These are phyloP conservation scores for Mycocentrospora acerina DNA, from an alignment of 2,329 filamentous ascomycete species.

Conservation along the genomic window DNA sequence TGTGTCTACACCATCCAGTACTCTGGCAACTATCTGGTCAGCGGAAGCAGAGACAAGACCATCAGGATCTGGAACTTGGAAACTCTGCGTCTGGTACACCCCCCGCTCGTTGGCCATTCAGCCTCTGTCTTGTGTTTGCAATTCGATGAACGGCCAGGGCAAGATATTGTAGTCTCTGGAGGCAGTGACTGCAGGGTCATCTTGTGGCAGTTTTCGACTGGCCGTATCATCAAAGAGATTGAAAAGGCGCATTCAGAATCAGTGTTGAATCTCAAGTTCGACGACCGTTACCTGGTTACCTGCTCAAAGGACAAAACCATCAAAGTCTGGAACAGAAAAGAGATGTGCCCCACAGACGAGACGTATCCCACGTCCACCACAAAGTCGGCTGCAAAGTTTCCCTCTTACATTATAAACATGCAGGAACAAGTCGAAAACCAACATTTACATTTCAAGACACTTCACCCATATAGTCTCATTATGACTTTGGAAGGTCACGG, in stretches of 20 bases:
- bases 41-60: slow-evolving; percentile 85
- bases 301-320: slow-evolving; percentile 98
- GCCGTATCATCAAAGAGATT: slow-evolving; percentile 75
- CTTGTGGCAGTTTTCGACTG: slow-evolving; percentile 91
- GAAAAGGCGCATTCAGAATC: slow-evolving; percentile 81
- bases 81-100: slow-evolving; percentile 72
- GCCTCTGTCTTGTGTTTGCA: slow-evolving; percentile 94
- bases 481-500: slow-evolving; percentile 79
- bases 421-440: slow-evolving; percentile 38
- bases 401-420: slow-evolving; percentile 58
- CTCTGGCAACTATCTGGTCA: slow-evolving; percentile 81
- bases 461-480: slow-evolving; percentile 73
- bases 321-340: slow-evolving; percentile 86
- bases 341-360: slow-evolving; percentile 43
- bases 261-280: slow-evolving; percentile 90
- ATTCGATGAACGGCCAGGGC: slow-evolving; percentile 82
- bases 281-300: slow-evolving; percentile 87
- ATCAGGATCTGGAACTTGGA: slow-evolving; percentile 89
- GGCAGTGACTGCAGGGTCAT: slow-evolving; percentile 92
- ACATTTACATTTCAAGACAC: slow-evolving; percentile 52
- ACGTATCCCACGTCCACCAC: slow-evolving; percentile 44
- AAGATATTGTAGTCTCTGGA: slow-evolving; percentile 92
- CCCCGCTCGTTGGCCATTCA: slow-evolving; percentile 73
- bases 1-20: slow-evolving; percentile 97
- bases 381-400: slow-evolving; percentile 49